phyloP scores from a whole-genome alignment of 345 rosid genomes.

The Trapa bicornis region DNA sequence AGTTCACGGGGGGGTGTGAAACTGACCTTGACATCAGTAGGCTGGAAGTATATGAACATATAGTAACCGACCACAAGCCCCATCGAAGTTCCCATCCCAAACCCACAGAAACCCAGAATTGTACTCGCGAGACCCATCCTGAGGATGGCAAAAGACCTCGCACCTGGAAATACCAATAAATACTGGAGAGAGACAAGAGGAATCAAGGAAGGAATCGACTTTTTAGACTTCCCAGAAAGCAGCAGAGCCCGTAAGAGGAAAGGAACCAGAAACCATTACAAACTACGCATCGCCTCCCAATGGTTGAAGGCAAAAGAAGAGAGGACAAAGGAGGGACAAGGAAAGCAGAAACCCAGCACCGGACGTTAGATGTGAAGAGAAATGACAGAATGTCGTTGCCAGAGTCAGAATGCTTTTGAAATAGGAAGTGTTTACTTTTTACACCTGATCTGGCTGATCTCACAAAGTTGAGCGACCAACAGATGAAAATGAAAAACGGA shows the following conservation, averaged over 20 bases:
- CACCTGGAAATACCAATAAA: neutral
- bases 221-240: neutral
- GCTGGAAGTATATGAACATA: constrained; percentile 57
- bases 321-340: too few relatives aligned
- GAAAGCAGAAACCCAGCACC: too few relatives aligned
- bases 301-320: too few relatives aligned
- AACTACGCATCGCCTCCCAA: neutral
- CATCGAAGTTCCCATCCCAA: constrained; percentile 66
- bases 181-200: neutral
- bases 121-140: constrained; percentile 27
- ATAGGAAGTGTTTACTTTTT: too few relatives aligned
- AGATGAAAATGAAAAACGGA: too few relatives aligned
- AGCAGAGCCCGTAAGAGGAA: neutral
- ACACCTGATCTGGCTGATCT: too few relatives aligned
- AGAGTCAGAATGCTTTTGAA: too few relatives aligned
- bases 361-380: too few relatives aligned
- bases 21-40: constrained; percentile 62
- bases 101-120: constrained; percentile 51
- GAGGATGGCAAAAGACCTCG: neutral
- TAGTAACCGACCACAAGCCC: constrained; percentile 65
- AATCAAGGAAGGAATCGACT: neutral
- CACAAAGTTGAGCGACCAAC: too few relatives aligned
- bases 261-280: neutral
- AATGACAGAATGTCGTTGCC: too few relatives aligned
- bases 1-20: neutral